Percentiles rank a stretch among this genome's conserved stretches.
These are phyloP conservation scores for Moricandia arvensis DNA, from an alignment of 345 rosid genomes.

Conservation along the genomic window DNA sequence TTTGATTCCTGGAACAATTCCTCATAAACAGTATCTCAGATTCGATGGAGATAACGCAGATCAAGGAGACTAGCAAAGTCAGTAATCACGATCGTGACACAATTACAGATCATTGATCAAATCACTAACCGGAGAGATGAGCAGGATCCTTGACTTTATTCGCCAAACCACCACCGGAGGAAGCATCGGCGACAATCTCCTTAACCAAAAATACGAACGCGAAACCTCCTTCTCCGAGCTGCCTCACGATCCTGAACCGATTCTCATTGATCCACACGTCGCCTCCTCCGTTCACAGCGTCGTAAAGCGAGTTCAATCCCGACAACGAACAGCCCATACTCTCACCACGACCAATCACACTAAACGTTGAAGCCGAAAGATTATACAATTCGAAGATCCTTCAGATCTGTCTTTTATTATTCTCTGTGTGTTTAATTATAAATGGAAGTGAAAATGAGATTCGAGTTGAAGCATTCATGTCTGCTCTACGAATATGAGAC, in stretches of 20 bases:
- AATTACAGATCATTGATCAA: not conserved
- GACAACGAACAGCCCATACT: constrained; percentile 75
- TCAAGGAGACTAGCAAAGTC: not conserved
- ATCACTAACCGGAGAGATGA: constrained; percentile 74
- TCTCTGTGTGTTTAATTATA: not conserved
- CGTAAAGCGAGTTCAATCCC: constrained; percentile 90
- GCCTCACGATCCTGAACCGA: constrained; percentile 78
- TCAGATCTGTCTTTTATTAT: constrained; percentile 17
- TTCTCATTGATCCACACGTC: constrained; percentile 99
- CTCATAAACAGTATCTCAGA: constrained; percentile 4
- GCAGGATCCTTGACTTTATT: constrained; percentile 86
- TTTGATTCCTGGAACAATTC: constrained; percentile 25
- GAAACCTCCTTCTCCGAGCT: constrained; percentile 98
- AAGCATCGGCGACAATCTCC: constrained; percentile 53
- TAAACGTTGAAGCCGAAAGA: not conserved
- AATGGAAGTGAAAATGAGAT: not conserved
- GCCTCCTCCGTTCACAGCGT: constrained; percentile 85
- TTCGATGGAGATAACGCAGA: constrained; percentile 2
- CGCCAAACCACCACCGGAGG: constrained; percentile 67
- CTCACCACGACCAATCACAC: not conserved
- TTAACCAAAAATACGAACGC: constrained; percentile 84
- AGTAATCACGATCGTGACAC: not conserved
- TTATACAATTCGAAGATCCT: not conserved
- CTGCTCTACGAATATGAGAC: not conserved
- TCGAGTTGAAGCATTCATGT: not conserved